Evolutionary conservation across 1,139 yeast species (phyloP).

Genomic region (Debaryomyces fabryi): DNA sequence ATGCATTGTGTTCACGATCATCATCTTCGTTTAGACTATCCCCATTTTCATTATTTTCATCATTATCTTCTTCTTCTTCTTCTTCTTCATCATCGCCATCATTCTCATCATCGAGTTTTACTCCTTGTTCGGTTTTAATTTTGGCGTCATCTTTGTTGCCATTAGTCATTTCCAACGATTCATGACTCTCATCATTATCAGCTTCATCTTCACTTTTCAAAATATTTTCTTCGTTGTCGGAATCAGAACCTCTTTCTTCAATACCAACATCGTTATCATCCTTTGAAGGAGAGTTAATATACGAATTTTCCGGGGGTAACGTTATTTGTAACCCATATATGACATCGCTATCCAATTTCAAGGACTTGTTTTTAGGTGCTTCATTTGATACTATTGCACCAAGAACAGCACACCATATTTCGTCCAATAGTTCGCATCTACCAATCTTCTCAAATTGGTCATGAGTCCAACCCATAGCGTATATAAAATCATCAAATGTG

Average conservation of each 20-base stretch:
- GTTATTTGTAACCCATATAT: constrained; percentile 40
- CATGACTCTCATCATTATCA: constrained; percentile 18
- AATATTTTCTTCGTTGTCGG: constrained; percentile 12
- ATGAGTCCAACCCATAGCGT: constrained; percentile 60
- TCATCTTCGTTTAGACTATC: constrained; percentile 22
- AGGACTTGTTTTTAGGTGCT: constrained; percentile 28
- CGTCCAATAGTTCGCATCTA: constrained; percentile 62
- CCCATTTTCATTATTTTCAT: constrained; percentile 24
- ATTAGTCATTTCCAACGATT: constrained; percentile 8
- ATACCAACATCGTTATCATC: constrained; percentile 28
- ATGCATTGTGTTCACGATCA: constrained; percentile 49
- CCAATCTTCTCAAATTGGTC: constrained; percentile 47
- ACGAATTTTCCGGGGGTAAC: constrained; percentile 42
- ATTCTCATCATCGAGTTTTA: constrained; percentile 7
- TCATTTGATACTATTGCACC: constrained; percentile 47
- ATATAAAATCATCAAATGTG: constrained; percentile 77
- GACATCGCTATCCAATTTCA: constrained; percentile 25
- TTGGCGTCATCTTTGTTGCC: constrained; percentile 4
- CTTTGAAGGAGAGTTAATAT: constrained; percentile 27
- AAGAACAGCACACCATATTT: constrained; percentile 69
- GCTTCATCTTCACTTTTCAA: constrained; percentile 14
- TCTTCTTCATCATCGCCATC: constrained; percentile 20
- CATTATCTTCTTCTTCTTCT: constrained; percentile 18
- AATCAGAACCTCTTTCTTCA: constrained; percentile 11
- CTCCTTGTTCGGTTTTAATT: constrained; percentile 1